Evolutionary conservation across 2,329 filamentous ascomycete genomes (phyloP).

Genomic region (Bertia moriformis): DNA sequence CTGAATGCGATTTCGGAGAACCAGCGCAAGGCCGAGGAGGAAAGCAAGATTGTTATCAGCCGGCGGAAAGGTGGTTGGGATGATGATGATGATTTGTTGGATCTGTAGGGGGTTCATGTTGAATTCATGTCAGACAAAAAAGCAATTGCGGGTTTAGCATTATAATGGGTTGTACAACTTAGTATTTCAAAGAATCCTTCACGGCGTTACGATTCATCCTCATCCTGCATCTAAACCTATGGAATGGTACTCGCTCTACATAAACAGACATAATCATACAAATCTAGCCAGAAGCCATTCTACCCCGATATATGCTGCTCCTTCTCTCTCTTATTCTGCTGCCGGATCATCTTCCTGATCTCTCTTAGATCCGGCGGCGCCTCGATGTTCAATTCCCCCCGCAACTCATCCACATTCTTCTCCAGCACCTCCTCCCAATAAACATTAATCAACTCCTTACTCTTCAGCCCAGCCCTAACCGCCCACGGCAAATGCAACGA

Average conservation of each 20-base stretch:
- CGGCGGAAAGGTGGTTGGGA: conserved; percentile 76
- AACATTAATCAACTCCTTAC: conserved; percentile 78
- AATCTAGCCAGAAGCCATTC: no score
- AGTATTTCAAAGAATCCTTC: no score
- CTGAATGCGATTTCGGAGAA: conserved; percentile 72
- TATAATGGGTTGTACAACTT: no score
- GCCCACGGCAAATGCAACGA: conserved; percentile 80
- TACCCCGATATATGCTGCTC: no score
- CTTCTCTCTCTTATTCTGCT: conserved; percentile 53
- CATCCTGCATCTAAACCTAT: no score
- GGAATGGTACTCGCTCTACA: no score
- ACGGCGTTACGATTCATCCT: no score
- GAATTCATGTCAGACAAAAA: background rate
- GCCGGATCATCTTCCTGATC: conserved; percentile 57
- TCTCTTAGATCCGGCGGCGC: conserved; percentile 72
- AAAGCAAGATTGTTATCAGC: conserved; percentile 73
- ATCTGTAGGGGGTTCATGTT: conserved; percentile 36
- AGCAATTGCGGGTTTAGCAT: no score
- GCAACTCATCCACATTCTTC: conserved; percentile 64
- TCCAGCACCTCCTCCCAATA: conserved; percentile 95
- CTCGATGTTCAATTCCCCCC: conserved; percentile 67
- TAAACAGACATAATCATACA: no score
- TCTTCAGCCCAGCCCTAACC: conserved; percentile 61
- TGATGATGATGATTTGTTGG: conserved; percentile 62
- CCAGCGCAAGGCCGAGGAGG: conserved; percentile 36